Evolutionary conservation across 1,284 basidiomycete species (phyloP).

Genomic region (Gastroboletus turbinatus): DNA sequence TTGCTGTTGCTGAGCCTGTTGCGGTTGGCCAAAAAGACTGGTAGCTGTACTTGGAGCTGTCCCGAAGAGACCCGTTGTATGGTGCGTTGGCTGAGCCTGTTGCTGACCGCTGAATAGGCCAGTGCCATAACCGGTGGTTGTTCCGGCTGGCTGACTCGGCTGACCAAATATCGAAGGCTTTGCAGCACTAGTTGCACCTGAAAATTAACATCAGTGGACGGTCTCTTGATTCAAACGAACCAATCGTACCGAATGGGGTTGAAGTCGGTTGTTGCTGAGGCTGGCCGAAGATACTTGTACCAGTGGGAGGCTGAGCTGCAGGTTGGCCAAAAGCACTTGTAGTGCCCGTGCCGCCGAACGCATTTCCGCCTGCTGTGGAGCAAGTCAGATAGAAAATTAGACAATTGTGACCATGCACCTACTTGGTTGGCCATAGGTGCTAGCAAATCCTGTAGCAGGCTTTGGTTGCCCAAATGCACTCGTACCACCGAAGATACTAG

Average conservation of each 20-base stretch:
- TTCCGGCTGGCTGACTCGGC: constrained; percentile 30
- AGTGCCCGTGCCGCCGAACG: constrained; percentile 43
- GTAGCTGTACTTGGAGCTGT: constrained; percentile 19
- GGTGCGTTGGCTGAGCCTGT: constrained; percentile 33
- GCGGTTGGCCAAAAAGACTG: constrained; percentile 42
- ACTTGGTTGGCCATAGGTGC: constrained; percentile 33
- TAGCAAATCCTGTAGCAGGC: constrained; percentile 42
- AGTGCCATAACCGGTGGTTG: constrained; percentile 28
- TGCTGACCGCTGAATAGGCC: constrained; percentile 32
- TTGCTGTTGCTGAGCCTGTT: constrained; percentile 26
- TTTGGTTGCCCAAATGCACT: constrained; percentile 39
- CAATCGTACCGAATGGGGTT: constrained; percentile 20
- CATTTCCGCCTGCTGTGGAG: constrained; percentile 22
- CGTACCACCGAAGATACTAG: constrained; percentile 41
- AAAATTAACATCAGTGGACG: constrained; percentile 3
- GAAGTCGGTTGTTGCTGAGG: constrained; percentile 31
- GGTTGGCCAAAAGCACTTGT: constrained; percentile 38
- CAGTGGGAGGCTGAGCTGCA: constrained; percentile 26
- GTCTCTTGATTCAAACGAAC: neutral
- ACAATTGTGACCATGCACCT: neutral
- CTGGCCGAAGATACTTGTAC: constrained; percentile 36
- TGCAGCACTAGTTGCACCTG: constrained; percentile 33
- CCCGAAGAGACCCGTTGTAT: constrained; percentile 40
- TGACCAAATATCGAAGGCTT: constrained; percentile 48
- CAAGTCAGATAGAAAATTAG: constrained; percentile 1